phyloP scores from a whole-genome alignment of 2,329 filamentous ascomycete species.

The Colletotrichum trifolii region DNA sequence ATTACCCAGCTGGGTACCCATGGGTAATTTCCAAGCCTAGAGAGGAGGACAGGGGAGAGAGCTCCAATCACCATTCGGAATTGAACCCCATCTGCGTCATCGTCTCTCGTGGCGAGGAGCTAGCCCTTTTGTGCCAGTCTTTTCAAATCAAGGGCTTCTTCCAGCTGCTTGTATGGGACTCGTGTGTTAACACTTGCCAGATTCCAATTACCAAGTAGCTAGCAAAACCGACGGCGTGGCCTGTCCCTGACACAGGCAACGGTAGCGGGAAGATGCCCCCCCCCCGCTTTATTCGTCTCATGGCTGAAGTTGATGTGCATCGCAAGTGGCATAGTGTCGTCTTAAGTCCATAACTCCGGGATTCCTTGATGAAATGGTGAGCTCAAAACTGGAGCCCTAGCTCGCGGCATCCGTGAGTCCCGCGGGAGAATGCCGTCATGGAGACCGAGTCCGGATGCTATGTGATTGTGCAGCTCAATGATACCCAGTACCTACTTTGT shows the following conservation, averaged over 20 bases:
- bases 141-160: not conserved
- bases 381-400: slow-evolving; percentile 4
- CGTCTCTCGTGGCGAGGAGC: not conserved
- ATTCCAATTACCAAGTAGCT: not conserved
- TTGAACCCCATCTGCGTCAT: slow-evolving; percentile 22
- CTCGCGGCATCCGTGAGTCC: slow-evolving; percentile 1
- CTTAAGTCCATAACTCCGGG: slow-evolving; percentile 33
- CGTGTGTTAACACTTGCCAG: slow-evolving; percentile 7
- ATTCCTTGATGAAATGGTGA: slow-evolving; percentile 26
- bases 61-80: slow-evolving; percentile 18
- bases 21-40: too few relatives aligned
- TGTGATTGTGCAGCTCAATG: not conserved
- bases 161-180: not conserved
- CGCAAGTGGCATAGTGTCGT: slow-evolving; percentile 9
- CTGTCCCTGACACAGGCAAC: too few relatives aligned
- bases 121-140: not conserved
- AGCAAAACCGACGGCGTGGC: slow-evolving; percentile 11
- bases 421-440: slow-evolving; percentile 31
- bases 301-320: not conserved
- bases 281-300: not conserved
- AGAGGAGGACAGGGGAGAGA: not conserved
- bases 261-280: slow-evolving; percentile 6
- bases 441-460: not conserved
- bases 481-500: slow-evolving; percentile 9
- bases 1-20: too few relatives aligned